Base-by-base conservation (phyloP, 2,329 filamentous ascomycete species). In the Colletotrichum sidae region DNA sequence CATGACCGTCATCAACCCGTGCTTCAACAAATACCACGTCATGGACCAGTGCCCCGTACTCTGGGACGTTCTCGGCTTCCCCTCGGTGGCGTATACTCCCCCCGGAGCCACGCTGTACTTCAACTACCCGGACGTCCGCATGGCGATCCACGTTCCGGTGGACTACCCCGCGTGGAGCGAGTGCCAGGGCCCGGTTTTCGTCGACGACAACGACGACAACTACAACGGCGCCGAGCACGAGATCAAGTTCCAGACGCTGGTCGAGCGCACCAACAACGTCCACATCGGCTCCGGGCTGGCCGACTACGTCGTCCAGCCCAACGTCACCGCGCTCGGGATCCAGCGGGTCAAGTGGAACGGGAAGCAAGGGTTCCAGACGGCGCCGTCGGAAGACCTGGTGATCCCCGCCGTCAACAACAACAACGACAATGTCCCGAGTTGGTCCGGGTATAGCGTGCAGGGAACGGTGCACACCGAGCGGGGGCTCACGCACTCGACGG, bases 311-410 rank as follows among this genome's bases (percentile, higher is more conserved):
- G 82, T 93, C 11, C 80, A 90, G 34, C 81, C 84, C 71, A 91
- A 92, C 73, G 92, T 91, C 13, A 91, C 91, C 0, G 81, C 94
- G 2, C 80, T 93, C 10, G 84, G 85, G 1, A 89, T 94, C 66
- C 92, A 95, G 73, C 93, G 94, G 79, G 92, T 94, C 89, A 93
- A 90, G 0, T 95, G 89, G 88, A 87, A 87, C 64, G 92, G 91
- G 6, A 75, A 82, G 50, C 87, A 91, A 53, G 92, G 92, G 0
- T 94, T 95, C 81, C 85, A 89, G 69, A 73, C 76, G 1, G 75
- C 78, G 0, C 92, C 92, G 0, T 74, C 73, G 1, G 83, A 88
- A 55, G 87, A 88, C 2, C 89, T 92, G 73, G 92, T 86, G 73
- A 89, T 94, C 0, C 91, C 92, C 9, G 15, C 39, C 6, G 41